A percentile compares a stretch with the other conserved stretches of the same genome.
Conservation (phyloP, 2,329 filamentous ascomycete species). For the Colletotrichum orchidophilum region DNA sequence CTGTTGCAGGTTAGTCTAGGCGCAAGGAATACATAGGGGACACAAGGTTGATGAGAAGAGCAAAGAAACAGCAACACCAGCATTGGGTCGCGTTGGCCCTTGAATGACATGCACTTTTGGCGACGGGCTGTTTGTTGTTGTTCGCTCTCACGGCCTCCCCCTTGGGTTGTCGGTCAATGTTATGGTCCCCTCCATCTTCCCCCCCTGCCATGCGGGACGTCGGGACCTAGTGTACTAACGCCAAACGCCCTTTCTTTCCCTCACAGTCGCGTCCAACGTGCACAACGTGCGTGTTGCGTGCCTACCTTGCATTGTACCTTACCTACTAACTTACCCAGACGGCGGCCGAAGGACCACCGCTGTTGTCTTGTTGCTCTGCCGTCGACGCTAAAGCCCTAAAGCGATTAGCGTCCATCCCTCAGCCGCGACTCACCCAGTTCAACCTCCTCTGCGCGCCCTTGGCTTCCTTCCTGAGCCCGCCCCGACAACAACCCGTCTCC, state of each 20-base stretch:
- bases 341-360: background rate
- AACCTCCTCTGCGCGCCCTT: background rate
- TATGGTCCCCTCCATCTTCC: background rate
- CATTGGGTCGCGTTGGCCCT: background rate
- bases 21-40: background rate
- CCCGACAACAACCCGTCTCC: background rate
- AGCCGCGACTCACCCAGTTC: conserved; percentile 18
- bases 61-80: background rate
- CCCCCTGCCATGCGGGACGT: background rate
- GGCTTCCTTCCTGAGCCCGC: background rate
- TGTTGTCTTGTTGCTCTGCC: conserved; percentile 27
- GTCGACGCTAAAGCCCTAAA: conserved; percentile 13
- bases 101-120: background rate
- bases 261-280: conserved; percentile 3
- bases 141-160: background rate
- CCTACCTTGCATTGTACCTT: too few species aligned
- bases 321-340: background rate
- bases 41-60: background rate
- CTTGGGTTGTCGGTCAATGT: background rate
- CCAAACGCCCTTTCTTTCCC: conserved; percentile 1
- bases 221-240: too few species aligned
- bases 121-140: conserved; percentile 8
- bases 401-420: conserved; percentile 11
- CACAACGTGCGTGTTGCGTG: background rate
- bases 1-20: background rate